phyloP scores from a whole-genome alignment of 2,329 filamentous ascomycete genomes.

The Fusarium sp. region DNA sequence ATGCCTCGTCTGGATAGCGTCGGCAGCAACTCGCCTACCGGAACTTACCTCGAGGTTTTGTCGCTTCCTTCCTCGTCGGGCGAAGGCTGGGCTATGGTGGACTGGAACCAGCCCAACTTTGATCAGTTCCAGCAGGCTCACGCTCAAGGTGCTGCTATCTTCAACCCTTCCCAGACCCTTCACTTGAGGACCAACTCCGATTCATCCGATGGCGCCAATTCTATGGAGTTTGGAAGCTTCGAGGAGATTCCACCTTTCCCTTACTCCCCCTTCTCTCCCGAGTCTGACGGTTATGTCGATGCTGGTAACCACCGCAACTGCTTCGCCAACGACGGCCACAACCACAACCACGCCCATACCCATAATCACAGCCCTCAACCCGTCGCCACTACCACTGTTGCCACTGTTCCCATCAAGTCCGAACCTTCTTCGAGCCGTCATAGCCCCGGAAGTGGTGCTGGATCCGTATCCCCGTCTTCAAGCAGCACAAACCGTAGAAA shows the following conservation, averaged over 20 bases:
- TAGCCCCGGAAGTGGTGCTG: constrained; percentile 69
- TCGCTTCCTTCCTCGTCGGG: constrained; percentile 85
- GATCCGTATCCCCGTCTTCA: constrained; percentile 69
- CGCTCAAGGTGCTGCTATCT: constrained; percentile 73
- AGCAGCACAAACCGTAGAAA: constrained; percentile 72
- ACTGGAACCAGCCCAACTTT: constrained; percentile 74
- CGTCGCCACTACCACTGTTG: constrained; percentile 73
- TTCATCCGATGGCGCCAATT: constrained; percentile 77
- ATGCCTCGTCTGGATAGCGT: constrained; percentile 55
- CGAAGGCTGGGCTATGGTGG: constrained; percentile 87
- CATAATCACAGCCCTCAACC: constrained; percentile 55
- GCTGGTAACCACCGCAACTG: constrained; percentile 70
- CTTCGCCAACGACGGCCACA: constrained; percentile 65
- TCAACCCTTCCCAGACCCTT: constrained; percentile 91
- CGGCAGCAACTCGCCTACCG: constrained; percentile 59
- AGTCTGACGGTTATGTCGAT: constrained; percentile 79
- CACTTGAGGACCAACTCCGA: constrained; percentile 90
- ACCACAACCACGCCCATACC: constrained; percentile 53
- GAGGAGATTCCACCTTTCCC: constrained; percentile 79
- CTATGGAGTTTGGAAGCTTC: constrained; percentile 79
- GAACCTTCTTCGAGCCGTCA: constrained; percentile 64
- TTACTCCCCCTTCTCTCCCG: constrained; percentile 83
- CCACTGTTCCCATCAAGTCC: constrained; percentile 76
- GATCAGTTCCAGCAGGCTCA: constrained; percentile 69
- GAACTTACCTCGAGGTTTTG: constrained; percentile 81